These are phyloP conservation scores for Calycina herbarum DNA, from an alignment of 2,329 filamentous ascomycete species.

Conservation along the genomic window DNA sequence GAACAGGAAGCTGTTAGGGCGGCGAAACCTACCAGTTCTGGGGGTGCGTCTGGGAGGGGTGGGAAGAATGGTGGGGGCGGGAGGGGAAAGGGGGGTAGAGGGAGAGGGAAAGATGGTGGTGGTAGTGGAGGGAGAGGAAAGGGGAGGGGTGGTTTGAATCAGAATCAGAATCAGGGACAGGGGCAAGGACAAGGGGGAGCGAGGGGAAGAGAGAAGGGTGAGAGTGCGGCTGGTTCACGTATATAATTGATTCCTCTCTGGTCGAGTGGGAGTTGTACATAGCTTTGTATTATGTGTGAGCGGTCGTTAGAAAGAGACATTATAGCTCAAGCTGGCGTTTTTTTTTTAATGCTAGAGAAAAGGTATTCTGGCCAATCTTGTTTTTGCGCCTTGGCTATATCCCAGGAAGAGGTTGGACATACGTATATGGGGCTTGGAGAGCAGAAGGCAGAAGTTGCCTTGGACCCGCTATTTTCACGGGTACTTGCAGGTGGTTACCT, in stretches of 20 bases:
- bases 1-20: conserved; percentile 33
- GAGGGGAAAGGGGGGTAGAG: conserved; percentile 19
- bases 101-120: neutral
- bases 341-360: neutral
- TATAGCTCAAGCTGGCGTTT: too few relatives aligned
- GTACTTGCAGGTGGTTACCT: neutral
- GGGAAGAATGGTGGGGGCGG: conserved; percentile 28
- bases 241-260: neutral
- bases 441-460: neutral
- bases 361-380: too few relatives aligned
- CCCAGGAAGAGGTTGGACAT: too few relatives aligned
- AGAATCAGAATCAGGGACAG: conserved; percentile 2
- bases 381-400: too few relatives aligned
- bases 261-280: neutral
- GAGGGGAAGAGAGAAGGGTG: neutral
- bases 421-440: neutral
- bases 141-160: conserved; percentile 10
- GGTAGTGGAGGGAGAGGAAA: neutral
- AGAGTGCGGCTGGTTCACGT: neutral
- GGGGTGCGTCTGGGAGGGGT: conserved; percentile 24
- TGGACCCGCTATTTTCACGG: neutral
- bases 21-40: conserved; percentile 15
- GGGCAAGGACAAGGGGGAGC: conserved; percentile 9
- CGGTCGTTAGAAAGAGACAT: neutral
- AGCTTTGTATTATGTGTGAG: neutral